Base-by-base conservation (phyloP, 2,329 filamentous ascomycete genomes). In the Paracoccidioides lutzii region DNA sequence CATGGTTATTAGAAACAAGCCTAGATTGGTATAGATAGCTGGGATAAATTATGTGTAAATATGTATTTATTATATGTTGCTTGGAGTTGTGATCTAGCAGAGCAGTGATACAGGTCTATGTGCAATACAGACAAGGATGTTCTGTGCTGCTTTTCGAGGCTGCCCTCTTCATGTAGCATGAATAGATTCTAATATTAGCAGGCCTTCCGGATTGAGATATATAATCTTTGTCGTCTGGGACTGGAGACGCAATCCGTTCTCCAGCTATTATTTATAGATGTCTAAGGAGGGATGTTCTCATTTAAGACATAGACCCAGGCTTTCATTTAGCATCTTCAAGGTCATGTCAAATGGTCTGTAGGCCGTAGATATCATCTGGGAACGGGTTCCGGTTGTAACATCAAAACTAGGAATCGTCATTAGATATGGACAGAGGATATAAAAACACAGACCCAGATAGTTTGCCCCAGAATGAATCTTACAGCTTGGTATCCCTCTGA, bases 301-400 rank as follows among this genome's bases (percentile, higher is more conserved):
- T 57, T 60, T 63, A 12, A 77, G 62, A 63, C 75, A 77, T 15
- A 71, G 72, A 30, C 71, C 71, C 61, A 76, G 63, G 59, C 72
- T 76, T 59, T 76, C 73, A 60, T 77, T 77, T 33, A 77, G 61
- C 59, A 75, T 71, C 58, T 70, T 67, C 51, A 77, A 60, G 4
- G 74, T 76, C 52, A 68, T 65, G 55, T 72, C 69, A 58, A 74
- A 74, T 55, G 76, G 73, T n/a, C 66, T 59, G 55, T 66, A 69
- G 37, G 67, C 48, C 7, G 35, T 37, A 46, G 15, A n/a, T 30
- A 15, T 41, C 37, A 49, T 54, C 12, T 41, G 33, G 35, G 37
- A 3, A 41, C 43, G 43, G 3, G 15, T 4, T 42, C 35, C 14
- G 9, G 33, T 42, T 43, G 14, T 22, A 9, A 9, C 9, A 32